Evolutionary conservation across 768 basidiomycete genomes (phyloP).

Genomic region (Suillus fuscotomentosus): DNA sequence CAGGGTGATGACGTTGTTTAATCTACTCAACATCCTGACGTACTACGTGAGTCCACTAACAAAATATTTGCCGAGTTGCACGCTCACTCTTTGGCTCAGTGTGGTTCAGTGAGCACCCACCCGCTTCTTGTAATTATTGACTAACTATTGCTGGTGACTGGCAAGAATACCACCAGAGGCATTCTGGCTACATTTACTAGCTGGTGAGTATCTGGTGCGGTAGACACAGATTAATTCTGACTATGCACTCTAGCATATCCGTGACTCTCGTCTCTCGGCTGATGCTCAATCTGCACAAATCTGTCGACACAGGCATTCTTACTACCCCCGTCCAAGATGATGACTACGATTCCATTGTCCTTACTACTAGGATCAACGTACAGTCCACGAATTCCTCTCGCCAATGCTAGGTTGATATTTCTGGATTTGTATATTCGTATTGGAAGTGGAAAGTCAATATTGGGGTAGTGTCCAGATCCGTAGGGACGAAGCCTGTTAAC

Average conservation of each 20-base stretch:
- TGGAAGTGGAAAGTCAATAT: not conserved
- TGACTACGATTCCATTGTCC: not conserved
- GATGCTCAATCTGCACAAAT: conserved; percentile 53
- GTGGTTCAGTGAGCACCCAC: not conserved
- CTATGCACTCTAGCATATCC: conserved; percentile 36
- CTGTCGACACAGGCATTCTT: conserved; percentile 19
- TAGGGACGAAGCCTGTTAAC: no score
- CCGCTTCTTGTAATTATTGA: not conserved
- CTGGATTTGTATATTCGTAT: not conserved
- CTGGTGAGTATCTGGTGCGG: not conserved
- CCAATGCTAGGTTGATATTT: not conserved
- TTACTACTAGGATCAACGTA: not conserved
- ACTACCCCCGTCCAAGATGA: not conserved
- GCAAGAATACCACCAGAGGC: not conserved
- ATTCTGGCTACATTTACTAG: not conserved
- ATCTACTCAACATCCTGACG: conserved; percentile 46
- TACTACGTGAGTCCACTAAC: conserved; percentile 30
- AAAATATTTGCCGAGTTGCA: not conserved
- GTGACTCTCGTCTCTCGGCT: conserved; percentile 54
- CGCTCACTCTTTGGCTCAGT: not conserved
- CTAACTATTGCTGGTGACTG: not conserved
- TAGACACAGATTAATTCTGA: not conserved
- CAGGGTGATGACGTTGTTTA: conserved; percentile 52
- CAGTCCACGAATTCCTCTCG: not conserved
- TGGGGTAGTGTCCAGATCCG: no score